A percentile compares a stretch with the other conserved stretches of the same genome.
phyloP scores from a whole-genome alignment of 768 basidiomycete species.

The Favolaschia claudopus region DNA sequence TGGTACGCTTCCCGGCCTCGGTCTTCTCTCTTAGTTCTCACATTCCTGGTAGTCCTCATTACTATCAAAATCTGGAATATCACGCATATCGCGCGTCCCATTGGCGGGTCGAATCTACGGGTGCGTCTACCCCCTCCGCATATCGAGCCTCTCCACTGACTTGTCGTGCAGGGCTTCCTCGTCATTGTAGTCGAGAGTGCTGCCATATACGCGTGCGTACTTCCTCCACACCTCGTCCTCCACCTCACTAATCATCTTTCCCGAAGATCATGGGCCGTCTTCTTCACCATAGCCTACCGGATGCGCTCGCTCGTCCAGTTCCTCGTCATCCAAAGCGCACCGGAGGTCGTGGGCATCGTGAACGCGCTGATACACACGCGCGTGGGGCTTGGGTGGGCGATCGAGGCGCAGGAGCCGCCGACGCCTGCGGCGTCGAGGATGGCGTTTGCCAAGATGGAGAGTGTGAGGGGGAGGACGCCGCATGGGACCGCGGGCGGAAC shows the following conservation, averaged over 20 bases:
- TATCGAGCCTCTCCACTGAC: neutral
- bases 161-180: slow-evolving; percentile 7
- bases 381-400: slow-evolving; percentile 21
- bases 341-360: slow-evolving; percentile 19
- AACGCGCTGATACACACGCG: slow-evolving; percentile 24
- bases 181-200: slow-evolving; percentile 25
- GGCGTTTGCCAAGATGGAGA: slow-evolving; percentile 15
- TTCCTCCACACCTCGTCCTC: neutral
- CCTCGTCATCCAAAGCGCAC: slow-evolving; percentile 19
- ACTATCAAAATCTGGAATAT: slow-evolving; percentile 16
- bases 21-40: neutral
- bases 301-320: slow-evolving; percentile 19
- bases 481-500: too few species aligned
- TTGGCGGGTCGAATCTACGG: slow-evolving; percentile 16
- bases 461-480: neutral
- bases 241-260: neutral
- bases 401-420: slow-evolving; percentile 5
- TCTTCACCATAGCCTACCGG: slow-evolving; percentile 17
- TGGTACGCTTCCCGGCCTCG: neutral
- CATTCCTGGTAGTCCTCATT: neutral
- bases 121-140: neutral
- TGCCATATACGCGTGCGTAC: slow-evolving; percentile 19
- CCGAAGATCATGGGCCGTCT: slow-evolving; percentile 12
- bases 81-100: slow-evolving; percentile 7
- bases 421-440: slow-evolving; percentile 2